Base-by-base conservation (phyloP, 306 rosid species). In the peach (Prunus persica) region DNA sequence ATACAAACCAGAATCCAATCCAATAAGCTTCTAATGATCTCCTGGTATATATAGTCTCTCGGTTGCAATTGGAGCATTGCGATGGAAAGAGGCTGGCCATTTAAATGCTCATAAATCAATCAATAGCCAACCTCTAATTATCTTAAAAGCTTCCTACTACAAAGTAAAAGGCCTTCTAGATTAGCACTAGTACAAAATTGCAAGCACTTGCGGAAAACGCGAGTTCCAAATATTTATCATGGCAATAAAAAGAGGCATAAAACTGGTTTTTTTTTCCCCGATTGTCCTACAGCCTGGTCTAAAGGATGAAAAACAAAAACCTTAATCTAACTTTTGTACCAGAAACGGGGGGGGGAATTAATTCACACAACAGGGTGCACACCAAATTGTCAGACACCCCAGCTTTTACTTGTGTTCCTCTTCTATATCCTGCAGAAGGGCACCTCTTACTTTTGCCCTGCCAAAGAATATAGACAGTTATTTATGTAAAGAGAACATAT, bases 381-480 rank as follows among this genome's bases (percentile, higher is more conserved):
- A 70, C 38, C 65, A 61, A 55, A 69, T 62, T 30, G 49, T 69
- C 52, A 28, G 49, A 58, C 11, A 19, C 22, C 52, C 41, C 55
- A 51, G 81, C 74, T 71, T 55, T 67, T 73, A 80, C 49, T 60
- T 72, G 61, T 64, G 47, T 46, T 87, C 84, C 62, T 82, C 87
- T 30, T 81, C 96, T 2, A 85, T 80, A 82, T 87, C 87, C 73
- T 78, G 90, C 83, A 93, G 82, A 75, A 89, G 76, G 18, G 84
- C 96, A 24, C 96, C 97, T 79, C 96, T 84, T 67, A 89, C 84
- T 83, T 87, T 93, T 63, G 96, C 84, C 88, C 97, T 89, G 94
- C 79, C 30, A 72, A 78, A 81, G 49, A 45, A 72, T 65, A 46
- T 32, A 54, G 43, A 38, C 47, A 7, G 20, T 51, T 74, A 69